Evolutionary conservation across 495 filamentous ascomycete genomes (phyloP).

Genomic region (Lasiosphaeria miniovina): DNA sequence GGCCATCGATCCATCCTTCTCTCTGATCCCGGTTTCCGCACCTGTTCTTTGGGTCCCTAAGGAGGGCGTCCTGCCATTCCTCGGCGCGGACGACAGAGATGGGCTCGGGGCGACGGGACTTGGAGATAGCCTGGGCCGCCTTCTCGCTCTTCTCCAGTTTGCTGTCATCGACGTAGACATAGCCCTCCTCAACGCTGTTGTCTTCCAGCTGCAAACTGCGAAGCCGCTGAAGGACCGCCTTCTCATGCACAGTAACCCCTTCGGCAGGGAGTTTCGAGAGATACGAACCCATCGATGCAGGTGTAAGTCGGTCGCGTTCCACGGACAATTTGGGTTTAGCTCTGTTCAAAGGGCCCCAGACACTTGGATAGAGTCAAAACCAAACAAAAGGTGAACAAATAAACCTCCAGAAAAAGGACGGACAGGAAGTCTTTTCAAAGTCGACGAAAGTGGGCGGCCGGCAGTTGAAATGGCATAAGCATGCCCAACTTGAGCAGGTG

Average conservation of each 20-base stretch:
- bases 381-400: too few species aligned
- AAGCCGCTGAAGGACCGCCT: conserved; percentile 42
- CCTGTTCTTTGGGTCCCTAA: conserved; percentile 64
- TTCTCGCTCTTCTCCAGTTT: conserved; percentile 10
- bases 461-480: too few species aligned
- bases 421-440: too few species aligned
- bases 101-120: conserved; percentile 31
- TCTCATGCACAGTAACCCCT: conserved; percentile 30
- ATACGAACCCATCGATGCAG: conserved; percentile 43
- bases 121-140: not conserved
- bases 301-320: too few species aligned
- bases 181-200: conserved; percentile 40
- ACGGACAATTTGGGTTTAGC: too few species aligned
- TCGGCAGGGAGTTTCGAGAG: conserved; percentile 40
- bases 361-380: too few species aligned
- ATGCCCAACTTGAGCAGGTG: too few species aligned
- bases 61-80: conserved; percentile 58
- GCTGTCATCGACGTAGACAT: conserved; percentile 39
- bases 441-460: too few species aligned
- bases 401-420: too few species aligned
- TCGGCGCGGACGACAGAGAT: conserved; percentile 46
- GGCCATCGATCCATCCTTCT: too few species aligned
- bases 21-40: conserved; percentile 18
- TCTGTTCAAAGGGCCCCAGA: too few species aligned
- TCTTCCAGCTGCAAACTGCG: conserved; percentile 37